Evolutionary conservation across 306 rosid genomes (phyloP), one percentile per base, ranked within the genome.

Genomic region (Leucaena leucocephala): DNA sequence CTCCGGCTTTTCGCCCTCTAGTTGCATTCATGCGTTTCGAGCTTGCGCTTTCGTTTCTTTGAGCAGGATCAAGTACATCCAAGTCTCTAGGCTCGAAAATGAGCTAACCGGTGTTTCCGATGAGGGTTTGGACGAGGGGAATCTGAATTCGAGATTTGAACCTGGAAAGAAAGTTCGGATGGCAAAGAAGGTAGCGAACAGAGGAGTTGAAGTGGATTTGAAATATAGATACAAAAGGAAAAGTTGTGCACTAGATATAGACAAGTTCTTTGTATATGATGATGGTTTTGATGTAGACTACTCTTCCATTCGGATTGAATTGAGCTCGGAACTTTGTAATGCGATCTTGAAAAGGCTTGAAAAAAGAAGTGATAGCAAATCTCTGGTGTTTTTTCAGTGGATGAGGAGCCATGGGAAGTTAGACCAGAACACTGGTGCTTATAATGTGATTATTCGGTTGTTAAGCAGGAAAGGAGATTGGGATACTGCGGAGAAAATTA

Each of bases 361-460:
- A 85, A 86, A 58, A 79, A 67, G 57, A 80, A 82, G 82, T 68
- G 93, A 75, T 54, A 16, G 46, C 65, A 93, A 89, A 85, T 71
- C 89, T 54, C 43, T 89, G 83, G 81, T 58, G 58, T 93, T 89
- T 81, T 89, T 88, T 75, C 85, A 88, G 80, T 88, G 91, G 92
- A 91, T 93, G 94, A 88, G 91, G 78, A 84, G 69, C 33, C 79
- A 79, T 33, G 92, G 97, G 52, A 93, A 91, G 59, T 71, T 89
- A 44, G 88, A 85, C 50, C 68, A 79, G 52, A 91, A 91, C 76
- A 67, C 81, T 68, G 76, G 58, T 58, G 94, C 98, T 68, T 91
- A 87, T 78, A 88, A 82, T 76, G 57, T 76, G 0, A 82, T 82
- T 12, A 49, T 90, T 68, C 89, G 97, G 8, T 82, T 88, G 11